These are phyloP conservation scores for Tuber aestivum DNA, from an alignment of 495 filamentous ascomycete species.

Conservation along the genomic window DNA sequence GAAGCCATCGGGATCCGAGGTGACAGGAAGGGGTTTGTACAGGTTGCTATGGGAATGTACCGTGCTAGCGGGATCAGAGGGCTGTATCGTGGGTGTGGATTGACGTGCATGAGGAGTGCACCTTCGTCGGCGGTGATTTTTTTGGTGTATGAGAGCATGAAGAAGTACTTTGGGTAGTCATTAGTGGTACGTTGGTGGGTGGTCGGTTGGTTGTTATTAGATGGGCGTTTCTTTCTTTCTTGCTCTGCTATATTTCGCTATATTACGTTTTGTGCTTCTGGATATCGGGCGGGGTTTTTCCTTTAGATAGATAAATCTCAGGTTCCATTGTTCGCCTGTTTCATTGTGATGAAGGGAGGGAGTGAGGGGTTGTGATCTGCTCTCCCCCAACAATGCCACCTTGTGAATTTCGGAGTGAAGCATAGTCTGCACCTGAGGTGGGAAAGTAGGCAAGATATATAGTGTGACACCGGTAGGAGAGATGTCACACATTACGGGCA, in stretches of 20 bases:
- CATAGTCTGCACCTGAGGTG: background rate
- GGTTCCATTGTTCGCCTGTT: background rate
- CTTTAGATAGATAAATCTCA: background rate
- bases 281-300: background rate
- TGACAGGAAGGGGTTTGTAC: slow-evolving; percentile 58
- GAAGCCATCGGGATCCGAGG: slow-evolving; percentile 55
- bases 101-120: slow-evolving; percentile 77
- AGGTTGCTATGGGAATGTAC: slow-evolving; percentile 66
- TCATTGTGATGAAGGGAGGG: background rate
- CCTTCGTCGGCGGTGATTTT: slow-evolving; percentile 98
- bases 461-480: background rate
- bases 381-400: background rate
- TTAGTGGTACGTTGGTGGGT: background rate
- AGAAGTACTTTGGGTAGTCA: slow-evolving; percentile 51
- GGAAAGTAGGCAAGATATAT: background rate
- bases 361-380: background rate
- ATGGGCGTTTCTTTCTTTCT: background rate
- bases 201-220: background rate
- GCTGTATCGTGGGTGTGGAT: slow-evolving; percentile 89
- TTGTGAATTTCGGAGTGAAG: background rate
- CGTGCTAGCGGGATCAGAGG: slow-evolving; percentile 71
- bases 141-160: slow-evolving; percentile 79
- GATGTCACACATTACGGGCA: background rate
- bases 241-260: background rate
- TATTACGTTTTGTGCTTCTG: background rate